Evolutionary conservation across 257 asterid genomes (phyloP).

Genomic region (Przewalskia tangutica): DNA sequence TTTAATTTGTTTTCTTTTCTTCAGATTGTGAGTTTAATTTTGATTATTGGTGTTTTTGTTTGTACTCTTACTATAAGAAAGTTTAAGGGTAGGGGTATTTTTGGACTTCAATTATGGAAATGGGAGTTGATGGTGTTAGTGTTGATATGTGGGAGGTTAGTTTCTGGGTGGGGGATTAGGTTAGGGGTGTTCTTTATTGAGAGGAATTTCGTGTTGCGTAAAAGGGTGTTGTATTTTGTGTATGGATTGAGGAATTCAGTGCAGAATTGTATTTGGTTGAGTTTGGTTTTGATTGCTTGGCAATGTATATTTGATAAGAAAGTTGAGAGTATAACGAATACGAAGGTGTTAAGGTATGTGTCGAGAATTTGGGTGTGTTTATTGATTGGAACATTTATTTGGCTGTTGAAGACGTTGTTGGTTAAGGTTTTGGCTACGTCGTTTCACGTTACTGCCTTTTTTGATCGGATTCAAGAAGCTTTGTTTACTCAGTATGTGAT

Average conservation of each 20-base stretch:
- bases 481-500: conserved; percentile 75
- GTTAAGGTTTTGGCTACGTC: conserved; percentile 81
- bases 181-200: conserved; percentile 56
- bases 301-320: conserved; percentile 53
- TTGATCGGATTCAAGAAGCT: conserved; percentile 75
- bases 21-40: conserved; percentile 48
- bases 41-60: conserved; percentile 38
- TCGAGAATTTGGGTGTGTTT: conserved; percentile 74
- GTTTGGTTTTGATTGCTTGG: conserved; percentile 75
- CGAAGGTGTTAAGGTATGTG: conserved; percentile 39
- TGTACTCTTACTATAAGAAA: conserved; percentile 34
- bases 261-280: conserved; percentile 77
- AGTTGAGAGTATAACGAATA: conserved; percentile 35
- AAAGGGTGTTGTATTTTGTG: conserved; percentile 69
- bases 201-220: conserved; percentile 53
- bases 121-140: conserved; percentile 79
- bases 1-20: conserved; percentile 33
- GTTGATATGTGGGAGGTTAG: conserved; percentile 62
- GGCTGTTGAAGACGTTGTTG: conserved; percentile 66
- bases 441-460: conserved; percentile 72
- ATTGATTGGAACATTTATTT: conserved; percentile 59
- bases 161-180: conserved; percentile 77
- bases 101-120: conserved; percentile 53
- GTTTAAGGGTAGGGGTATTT: conserved; percentile 18
- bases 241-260: conserved; percentile 77